These are phyloP conservation scores for Cyathus striatus DNA, from an alignment of 768 basidiomycete genomes.

Conservation along the genomic window DNA sequence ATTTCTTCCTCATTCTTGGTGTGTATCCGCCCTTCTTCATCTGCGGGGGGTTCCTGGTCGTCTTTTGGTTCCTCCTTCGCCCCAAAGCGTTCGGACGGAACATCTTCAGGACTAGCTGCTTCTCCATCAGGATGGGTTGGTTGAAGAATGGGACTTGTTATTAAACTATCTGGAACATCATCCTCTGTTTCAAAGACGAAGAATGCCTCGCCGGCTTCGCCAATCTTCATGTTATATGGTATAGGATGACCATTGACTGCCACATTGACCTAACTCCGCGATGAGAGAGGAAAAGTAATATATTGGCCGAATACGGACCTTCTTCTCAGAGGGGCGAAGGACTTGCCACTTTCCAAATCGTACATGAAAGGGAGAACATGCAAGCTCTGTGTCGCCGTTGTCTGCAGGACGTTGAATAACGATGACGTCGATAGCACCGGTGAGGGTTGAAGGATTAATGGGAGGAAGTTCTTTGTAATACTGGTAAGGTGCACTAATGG, in stretches of 20 bases:
- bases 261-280: constrained; percentile 68
- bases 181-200: constrained; percentile 97
- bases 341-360: constrained; percentile 98
- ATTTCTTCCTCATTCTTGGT: constrained; percentile 6
- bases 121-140: constrained; percentile 46
- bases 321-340: constrained; percentile 89
- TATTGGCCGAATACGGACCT: no score
- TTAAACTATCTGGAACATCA: constrained; percentile 88
- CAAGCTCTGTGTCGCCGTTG: constrained; percentile 62
- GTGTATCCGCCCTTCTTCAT: constrained; percentile 4
- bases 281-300: constrained; percentile 1
- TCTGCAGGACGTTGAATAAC: constrained; percentile 77
- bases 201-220: constrained; percentile 98
- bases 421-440: constrained; percentile 98
- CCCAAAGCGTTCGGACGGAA: constrained; percentile 35
- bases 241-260: constrained; percentile 81
- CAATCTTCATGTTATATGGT: constrained; percentile 97
- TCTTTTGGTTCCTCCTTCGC: constrained; percentile 26
- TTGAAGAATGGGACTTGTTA: constrained; percentile 86
- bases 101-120: constrained; percentile 15
- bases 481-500: constrained; percentile 82
- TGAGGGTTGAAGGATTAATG: constrained; percentile 94
- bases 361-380: constrained; percentile 95
- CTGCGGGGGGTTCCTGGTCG: constrained; percentile 11
- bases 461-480: constrained; percentile 83